A percentile compares a stretch with the other conserved stretches of the same genome.
Evolutionary conservation across 225 moss, liverwort and hornwort genomes (phyloP).

Genomic region (Straminergon stramineum): DNA sequence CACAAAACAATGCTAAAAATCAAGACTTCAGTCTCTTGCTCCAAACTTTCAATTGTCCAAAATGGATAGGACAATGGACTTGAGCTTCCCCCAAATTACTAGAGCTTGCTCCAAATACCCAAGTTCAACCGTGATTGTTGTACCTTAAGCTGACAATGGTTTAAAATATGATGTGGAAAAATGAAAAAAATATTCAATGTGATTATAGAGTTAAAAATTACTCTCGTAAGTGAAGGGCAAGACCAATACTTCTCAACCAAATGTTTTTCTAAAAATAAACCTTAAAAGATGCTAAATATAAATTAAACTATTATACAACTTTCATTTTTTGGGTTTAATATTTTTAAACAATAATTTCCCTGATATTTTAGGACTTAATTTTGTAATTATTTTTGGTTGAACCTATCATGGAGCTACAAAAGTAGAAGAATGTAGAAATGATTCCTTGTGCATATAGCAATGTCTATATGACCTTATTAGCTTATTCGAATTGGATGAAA

Average conservation of each 20-base stretch:
- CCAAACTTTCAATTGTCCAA: not conserved
- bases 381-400: accelerated
- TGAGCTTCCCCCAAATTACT: not conserved
- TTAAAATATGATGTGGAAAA: not conserved
- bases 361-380: not conserved
- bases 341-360: not conserved
- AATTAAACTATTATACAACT: not conserved
- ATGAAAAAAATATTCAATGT: not conserved
- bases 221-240: not conserved
- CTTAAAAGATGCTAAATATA: not conserved
- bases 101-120: not conserved
- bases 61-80: no score
- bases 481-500: not conserved
- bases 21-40: not conserved
- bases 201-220: not conserved
- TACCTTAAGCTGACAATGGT: not conserved
- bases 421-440: not conserved
- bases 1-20: not conserved
- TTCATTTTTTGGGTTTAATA: not conserved
- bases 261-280: not conserved
- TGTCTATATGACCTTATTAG: not conserved
- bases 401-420: not conserved
- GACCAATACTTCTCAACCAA: accelerated
- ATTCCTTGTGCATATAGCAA: not conserved
- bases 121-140: accelerated